phyloP scores from a whole-genome alignment of 2,329 filamentous ascomycete species.

The Ophiobolus disseminans region DNA sequence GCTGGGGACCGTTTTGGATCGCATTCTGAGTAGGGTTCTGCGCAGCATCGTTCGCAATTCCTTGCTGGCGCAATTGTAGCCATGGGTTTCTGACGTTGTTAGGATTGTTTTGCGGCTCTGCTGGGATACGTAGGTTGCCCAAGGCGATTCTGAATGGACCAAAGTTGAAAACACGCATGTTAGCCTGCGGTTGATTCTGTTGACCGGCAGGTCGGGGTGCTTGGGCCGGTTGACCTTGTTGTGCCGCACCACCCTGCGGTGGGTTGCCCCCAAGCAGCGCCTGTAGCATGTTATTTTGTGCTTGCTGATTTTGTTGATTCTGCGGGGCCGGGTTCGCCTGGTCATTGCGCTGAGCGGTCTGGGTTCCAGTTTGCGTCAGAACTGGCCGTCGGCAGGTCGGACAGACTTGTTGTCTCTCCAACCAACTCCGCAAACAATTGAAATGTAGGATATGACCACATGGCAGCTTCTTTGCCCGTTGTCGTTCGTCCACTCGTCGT shows the following conservation, averaged over 20 bases:
- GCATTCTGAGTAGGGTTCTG: constrained; percentile 27
- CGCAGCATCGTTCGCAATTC: constrained; percentile 29
- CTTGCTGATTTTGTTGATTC: constrained; percentile 26
- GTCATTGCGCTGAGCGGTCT: constrained; percentile 37
- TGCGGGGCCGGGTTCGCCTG: constrained; percentile 32
- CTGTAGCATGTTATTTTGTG: constrained; percentile 23
- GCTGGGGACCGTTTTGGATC: constrained; percentile 18
- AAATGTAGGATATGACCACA: constrained; percentile 96
- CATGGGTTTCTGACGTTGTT: constrained; percentile 31
- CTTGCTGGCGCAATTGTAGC: constrained; percentile 34
- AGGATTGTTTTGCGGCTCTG: constrained; percentile 32
- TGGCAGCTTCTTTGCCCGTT: constrained; percentile 91
- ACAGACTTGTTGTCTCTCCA: constrained; percentile 96
- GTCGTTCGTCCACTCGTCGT: constrained; percentile 73
- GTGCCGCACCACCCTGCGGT: constrained; percentile 25
- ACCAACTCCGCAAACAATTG: constrained; percentile 93
- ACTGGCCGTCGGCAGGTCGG: constrained; percentile 91
- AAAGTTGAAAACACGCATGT: constrained; percentile 48
- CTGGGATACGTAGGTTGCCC: constrained; percentile 43
- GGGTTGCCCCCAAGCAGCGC: constrained; percentile 28
- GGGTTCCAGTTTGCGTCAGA: constrained; percentile 52
- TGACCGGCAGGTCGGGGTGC: constrained; percentile 24
- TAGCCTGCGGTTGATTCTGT: constrained; percentile 33
- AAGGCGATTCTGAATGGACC: constrained; percentile 45
- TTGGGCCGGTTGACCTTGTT: constrained; percentile 31